phyloP scores from a whole-genome alignment of 352 stramenopile species.

The Peronospora farinosa region DNA sequence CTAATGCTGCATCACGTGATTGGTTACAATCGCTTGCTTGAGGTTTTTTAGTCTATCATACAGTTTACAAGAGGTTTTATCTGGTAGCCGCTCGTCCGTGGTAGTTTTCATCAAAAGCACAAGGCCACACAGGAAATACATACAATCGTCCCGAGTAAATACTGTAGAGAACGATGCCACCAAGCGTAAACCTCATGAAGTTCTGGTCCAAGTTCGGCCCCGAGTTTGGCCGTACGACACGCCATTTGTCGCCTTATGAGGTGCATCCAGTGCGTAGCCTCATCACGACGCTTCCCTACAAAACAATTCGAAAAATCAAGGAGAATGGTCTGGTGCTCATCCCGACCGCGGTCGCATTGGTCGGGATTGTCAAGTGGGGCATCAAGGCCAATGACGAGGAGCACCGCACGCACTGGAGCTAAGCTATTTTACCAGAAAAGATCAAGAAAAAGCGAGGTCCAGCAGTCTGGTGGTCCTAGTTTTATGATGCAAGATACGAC shows the following conservation, averaged over 20 bases:
- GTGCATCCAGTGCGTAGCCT: conserved; percentile 58
- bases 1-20: neutral
- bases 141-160: neutral
- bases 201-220: conserved; percentile 70
- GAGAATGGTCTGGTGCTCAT: conserved; percentile 75
- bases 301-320: conserved; percentile 75
- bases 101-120: conserved; percentile 23
- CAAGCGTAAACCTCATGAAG: conserved; percentile 44
- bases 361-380: conserved; percentile 71
- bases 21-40: neutral
- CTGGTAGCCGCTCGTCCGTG: conserved; percentile 21
- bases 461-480: neutral
- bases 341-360: conserved; percentile 49
- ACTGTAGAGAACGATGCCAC: conserved; percentile 33
- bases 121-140: too few species aligned
- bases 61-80: conserved; percentile 29
- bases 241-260: conserved; percentile 69
- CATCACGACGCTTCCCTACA: conserved; percentile 63
- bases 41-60: conserved; percentile 22
- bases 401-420: conserved; percentile 77
- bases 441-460: conserved; percentile 1
- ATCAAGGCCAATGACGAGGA: conserved; percentile 67
- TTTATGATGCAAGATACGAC: conserved; percentile 4
- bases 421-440: conserved; percentile 9
- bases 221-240: conserved; percentile 56